Percentiles rank a stretch among this genome's conserved stretches.
Evolutionary conservation across 768 basidiomycete genomes (phyloP).

Genomic region (Phanerochaete sordida): DNA sequence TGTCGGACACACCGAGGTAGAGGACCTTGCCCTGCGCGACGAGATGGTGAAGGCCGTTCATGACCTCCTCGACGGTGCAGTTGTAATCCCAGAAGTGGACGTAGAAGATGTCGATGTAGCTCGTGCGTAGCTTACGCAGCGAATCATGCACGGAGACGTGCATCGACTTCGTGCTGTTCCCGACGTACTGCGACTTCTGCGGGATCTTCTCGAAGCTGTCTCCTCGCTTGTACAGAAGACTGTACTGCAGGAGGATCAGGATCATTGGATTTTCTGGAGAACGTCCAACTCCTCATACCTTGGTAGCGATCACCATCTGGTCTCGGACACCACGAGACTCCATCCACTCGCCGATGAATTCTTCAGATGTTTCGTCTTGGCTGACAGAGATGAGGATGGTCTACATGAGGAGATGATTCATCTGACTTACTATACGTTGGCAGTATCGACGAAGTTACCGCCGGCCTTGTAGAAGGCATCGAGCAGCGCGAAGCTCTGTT

Average conservation of each 20-base stretch:
- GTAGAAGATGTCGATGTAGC: slow-evolving; percentile 45
- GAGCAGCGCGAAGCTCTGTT: slow-evolving; percentile 37
- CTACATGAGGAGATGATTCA: background rate
- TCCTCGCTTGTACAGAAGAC: slow-evolving; percentile 14
- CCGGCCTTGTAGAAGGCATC: slow-evolving; percentile 21
- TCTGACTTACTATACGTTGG: slow-evolving; percentile 36
- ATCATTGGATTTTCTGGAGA: background rate
- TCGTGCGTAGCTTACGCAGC: slow-evolving; percentile 39
- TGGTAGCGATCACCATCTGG: slow-evolving; percentile 27
- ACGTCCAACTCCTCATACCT: slow-evolving; percentile 2
- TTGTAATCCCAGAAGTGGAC: slow-evolving; percentile 50
- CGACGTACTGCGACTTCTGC: slow-evolving; percentile 27
- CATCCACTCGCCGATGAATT: slow-evolving; percentile 38
- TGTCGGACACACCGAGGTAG: slow-evolving; percentile 27
- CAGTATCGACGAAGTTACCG: slow-evolving; percentile 24
- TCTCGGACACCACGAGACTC: slow-evolving; percentile 27
- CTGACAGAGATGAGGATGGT: too few species aligned
- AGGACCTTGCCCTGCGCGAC: slow-evolving; percentile 47
- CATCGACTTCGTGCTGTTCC: slow-evolving; percentile 39
- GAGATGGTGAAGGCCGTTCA: slow-evolving; percentile 50
- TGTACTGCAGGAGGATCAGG: slow-evolving; percentile 1
- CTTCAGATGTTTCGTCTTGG: slow-evolving; percentile 29
- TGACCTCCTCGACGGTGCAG: slow-evolving; percentile 52
- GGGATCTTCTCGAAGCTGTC: slow-evolving; percentile 16
- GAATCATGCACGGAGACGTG: slow-evolving; percentile 29